Evolutionary conservation across 345 rosid genomes (phyloP), one percentile per base, ranked within the genome.

Genomic region (Syzygium aqueum): DNA sequence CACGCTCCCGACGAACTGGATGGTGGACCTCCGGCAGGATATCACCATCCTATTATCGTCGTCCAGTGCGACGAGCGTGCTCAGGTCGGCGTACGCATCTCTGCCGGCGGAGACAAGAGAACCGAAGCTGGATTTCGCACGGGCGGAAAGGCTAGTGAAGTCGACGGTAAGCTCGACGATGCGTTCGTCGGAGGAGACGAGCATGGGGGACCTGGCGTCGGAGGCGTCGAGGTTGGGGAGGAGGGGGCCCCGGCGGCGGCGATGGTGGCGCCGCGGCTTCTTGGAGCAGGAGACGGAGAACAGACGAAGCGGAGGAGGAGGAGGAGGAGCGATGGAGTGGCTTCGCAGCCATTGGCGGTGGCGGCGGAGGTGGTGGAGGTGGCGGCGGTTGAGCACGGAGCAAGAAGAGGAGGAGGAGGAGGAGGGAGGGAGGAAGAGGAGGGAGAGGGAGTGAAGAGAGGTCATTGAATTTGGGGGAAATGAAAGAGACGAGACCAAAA

Each of bases 11-110:
- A 92, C 89, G 87, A 95, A 94, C 85, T 93, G 91, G 50, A 96
- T 49, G 4, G 99, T 93, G 3, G 98, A 94, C 87, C 88, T 90
- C 59, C 93, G 96, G 85, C 98, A 97, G 1, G 95, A 93, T 84
- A 97, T 90, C 1, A 94, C 90, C 80, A 95, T 5, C 78, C 93
- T 87, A 43, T 93, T 87, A 85, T 90, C 89, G 11, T 92, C 89
- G 30, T 97, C 97, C 80, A 93, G 61, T 0, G 91, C 49, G 54
- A 97, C 65, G 2, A 96, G 89, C 56, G 93, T 94, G 50, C 43
- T 89, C 84, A 96, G 88, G 90, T 97, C 98, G 83, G 87, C 61
- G 86, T 89, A 92, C 7, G 97, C 98, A 25, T 97, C 95, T 49
- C 65, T 84, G 51, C 94, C 86, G 43, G 92, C 90, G 87, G 90